A percentile compares a stretch with the other conserved stretches of the same genome.
Evolutionary conservation across 805 yeast species (phyloP).

Genomic region (Pichia rugopelliculosa): DNA sequence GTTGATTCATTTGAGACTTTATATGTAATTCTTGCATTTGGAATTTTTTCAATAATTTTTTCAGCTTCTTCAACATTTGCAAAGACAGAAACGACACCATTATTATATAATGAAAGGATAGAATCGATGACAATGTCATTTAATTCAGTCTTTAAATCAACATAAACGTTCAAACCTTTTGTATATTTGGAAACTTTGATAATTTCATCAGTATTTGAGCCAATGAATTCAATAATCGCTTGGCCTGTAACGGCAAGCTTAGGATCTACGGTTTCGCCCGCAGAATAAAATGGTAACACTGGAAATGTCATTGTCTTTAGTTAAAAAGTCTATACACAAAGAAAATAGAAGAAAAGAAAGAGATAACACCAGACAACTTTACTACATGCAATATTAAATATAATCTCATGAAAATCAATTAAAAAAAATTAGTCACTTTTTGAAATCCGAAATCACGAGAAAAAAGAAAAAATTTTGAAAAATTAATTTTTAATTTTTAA

Average conservation of each 20-base stretch:
- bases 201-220: slow-evolving; percentile 14
- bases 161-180: slow-evolving; percentile 9
- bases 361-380: no score
- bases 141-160: slow-evolving; percentile 18
- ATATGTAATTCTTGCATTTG: slow-evolving; percentile 28
- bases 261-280: slow-evolving; percentile 10
- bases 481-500: no score
- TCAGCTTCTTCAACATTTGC: slow-evolving; percentile 16
- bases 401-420: no score
- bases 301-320: slow-evolving; percentile 26
- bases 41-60: slow-evolving; percentile 22
- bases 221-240: slow-evolving; percentile 19
- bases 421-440: no score
- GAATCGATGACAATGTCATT: slow-evolving; percentile 17
- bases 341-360: not conserved
- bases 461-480: no score
- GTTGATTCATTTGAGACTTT: slow-evolving; percentile 13
- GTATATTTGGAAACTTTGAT: slow-evolving; percentile 10
- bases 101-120: slow-evolving; percentile 23
- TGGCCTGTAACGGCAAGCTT: slow-evolving; percentile 25
- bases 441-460: no score
- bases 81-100: slow-evolving; percentile 25
- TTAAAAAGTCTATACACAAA: not conserved
- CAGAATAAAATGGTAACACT: slow-evolving; percentile 23
- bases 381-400: no score